Conservation (phyloP, 2,329 filamentous ascomycete genomes). For the Trichoderma semiorbis region DNA sequence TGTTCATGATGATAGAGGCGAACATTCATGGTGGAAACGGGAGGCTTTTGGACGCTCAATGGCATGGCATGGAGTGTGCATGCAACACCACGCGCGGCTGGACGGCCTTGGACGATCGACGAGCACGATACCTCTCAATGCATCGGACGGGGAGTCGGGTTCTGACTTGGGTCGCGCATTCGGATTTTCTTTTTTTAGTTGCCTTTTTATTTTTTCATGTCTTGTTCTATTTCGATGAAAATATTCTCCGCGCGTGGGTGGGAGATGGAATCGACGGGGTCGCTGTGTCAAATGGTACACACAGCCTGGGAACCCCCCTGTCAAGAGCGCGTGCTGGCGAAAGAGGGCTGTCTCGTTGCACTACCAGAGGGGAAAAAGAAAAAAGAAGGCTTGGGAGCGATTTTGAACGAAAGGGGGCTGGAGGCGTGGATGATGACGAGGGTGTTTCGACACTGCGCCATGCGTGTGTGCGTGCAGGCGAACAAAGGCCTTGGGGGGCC, state of each 20-base stretch:
- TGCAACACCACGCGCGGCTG: conserved; percentile 9
- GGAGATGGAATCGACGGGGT: conserved; percentile 8
- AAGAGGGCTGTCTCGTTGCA: background rate
- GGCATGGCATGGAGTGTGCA: conserved; percentile 4
- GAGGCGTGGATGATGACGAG: conserved; percentile 1
- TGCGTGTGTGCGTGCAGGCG: conserved; percentile 18
- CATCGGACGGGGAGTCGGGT: conserved; percentile 40
- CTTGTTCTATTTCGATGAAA: conserved; percentile 22
- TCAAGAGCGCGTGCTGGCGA: background rate
- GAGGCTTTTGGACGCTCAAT: conserved; percentile 5
- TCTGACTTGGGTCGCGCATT: conserved; percentile 32
- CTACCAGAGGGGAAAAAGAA: conserved; percentile 1
- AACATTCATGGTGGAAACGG: conserved; percentile 17
- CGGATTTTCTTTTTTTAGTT: conserved; percentile 23
- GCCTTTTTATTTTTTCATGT: conserved; percentile 22
- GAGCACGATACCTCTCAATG: conserved; percentile 30
- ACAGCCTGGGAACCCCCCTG: conserved; percentile 2
- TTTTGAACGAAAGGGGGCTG: background rate
- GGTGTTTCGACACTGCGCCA: conserved; percentile 15
- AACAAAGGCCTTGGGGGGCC: background rate
- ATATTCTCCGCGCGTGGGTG: conserved; percentile 8
- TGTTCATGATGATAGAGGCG: conserved; percentile 15
- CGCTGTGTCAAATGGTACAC: conserved; percentile 8
- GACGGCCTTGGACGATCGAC: conserved; percentile 21
- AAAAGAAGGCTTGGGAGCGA: background rate